Evolutionary conservation across 139 green algal species (phyloP).

Genomic region (Coelastrella sp.): DNA sequence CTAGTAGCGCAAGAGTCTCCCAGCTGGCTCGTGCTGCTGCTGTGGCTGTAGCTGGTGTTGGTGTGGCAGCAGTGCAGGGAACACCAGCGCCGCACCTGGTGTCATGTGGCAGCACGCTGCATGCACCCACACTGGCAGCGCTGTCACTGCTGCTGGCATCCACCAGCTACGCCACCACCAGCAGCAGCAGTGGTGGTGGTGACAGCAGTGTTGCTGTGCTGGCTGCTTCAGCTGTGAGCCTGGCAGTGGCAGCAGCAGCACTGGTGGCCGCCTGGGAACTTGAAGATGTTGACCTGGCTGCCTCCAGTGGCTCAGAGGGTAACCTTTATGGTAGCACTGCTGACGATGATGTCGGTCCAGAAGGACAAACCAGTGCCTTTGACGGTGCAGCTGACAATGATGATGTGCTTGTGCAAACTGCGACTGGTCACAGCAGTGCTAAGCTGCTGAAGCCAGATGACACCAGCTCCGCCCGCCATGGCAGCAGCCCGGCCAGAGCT

Average conservation of each 20-base stretch:
- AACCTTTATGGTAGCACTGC: background rate
- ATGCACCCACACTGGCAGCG: slow-evolving; percentile 23
- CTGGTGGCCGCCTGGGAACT: slow-evolving; percentile 25
- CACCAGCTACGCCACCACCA: background rate
- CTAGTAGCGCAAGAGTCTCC: background rate
- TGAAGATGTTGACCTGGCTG: background rate
- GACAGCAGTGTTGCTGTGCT: background rate
- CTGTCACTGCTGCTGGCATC: slow-evolving; percentile 15
- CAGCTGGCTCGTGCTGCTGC: background rate
- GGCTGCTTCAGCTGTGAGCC: background rate
- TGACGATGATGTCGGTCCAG: background rate
- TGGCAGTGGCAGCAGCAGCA: background rate
- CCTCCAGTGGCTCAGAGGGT: background rate
- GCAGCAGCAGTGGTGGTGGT: background rate
- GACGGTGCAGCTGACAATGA: background rate
- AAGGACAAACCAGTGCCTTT: background rate
- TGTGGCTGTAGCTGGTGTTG: background rate
- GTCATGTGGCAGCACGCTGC: slow-evolving; percentile 30
- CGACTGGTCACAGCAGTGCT: background rate
- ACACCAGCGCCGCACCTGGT: slow-evolving; percentile 21
- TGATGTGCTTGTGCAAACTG: background rate
- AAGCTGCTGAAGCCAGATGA: background rate
- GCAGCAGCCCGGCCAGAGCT: background rate
- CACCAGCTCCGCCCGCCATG: background rate
- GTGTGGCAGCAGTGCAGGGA: slow-evolving; percentile 6